phyloP scores from a whole-genome alignment of 2,329 filamentous ascomycete species.

The Aspergillus fructus region DNA sequence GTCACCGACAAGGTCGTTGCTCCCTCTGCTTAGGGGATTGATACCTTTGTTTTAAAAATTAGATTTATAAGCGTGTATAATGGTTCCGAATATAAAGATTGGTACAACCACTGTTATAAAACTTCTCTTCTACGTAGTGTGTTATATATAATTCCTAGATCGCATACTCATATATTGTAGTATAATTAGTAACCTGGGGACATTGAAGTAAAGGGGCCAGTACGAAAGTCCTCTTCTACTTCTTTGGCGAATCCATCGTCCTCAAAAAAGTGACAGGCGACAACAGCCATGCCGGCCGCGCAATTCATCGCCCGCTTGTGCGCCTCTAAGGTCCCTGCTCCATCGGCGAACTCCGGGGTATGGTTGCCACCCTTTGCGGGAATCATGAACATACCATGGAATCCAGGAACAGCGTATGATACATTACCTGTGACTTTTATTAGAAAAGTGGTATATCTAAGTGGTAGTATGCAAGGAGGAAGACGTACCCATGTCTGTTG shows the following conservation, averaged over 20 bases:
- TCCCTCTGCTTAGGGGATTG: slow-evolving; percentile 19
- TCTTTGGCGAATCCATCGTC: slow-evolving; percentile 28
- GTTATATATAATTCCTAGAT: neutral
- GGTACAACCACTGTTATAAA: neutral
- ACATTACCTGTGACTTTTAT: slow-evolving; percentile 37
- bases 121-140: neutral
- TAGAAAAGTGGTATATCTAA: neutral
- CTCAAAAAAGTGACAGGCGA: slow-evolving; percentile 29
- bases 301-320: slow-evolving; percentile 43
- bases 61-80: slow-evolving; percentile 8
- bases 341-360: slow-evolving; percentile 53
- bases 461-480: neutral
- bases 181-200: neutral
- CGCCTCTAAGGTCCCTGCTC: slow-evolving; percentile 50
- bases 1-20: slow-evolving; percentile 53
- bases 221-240: slow-evolving; percentile 26
- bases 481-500: slow-evolving; percentile 29
- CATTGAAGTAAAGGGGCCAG: neutral
- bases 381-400: slow-evolving; percentile 43
- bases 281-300: slow-evolving; percentile 32
- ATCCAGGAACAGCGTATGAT: slow-evolving; percentile 45
- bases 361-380: slow-evolving; percentile 51
- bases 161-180: too few species aligned
- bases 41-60: slow-evolving; percentile 6
- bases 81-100: neutral